Base-by-base conservation (phyloP, 768 basidiomycete species). In the Tulasnella sp. region DNA sequence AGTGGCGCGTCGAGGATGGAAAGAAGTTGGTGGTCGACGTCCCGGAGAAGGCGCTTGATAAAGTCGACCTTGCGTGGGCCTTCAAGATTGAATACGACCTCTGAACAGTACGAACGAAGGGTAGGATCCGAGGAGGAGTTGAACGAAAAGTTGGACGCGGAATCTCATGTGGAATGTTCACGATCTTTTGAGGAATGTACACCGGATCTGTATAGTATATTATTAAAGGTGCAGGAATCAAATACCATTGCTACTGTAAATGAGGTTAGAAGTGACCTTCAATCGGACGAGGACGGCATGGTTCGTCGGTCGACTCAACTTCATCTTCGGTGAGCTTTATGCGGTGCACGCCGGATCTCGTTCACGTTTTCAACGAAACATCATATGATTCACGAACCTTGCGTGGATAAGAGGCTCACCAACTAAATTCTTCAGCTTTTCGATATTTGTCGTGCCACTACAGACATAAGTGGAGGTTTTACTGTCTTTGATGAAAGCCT, bases 391-490 rank as follows among this genome's bases (percentile, higher is more conserved):
- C 9, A 24, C 20, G 50, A 24, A 24, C 50, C 9, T 54, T 4
- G 18, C 2, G 24, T 20, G 2, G 22, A 77, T 40, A 40, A 54
- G 16, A n/a, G 31, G 81, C 85, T 79, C 83, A 88, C 89, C 89
- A 75, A 91, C 86, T 22, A 91, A 83, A 78, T 92, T 90, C 37
- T 87, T 83, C 37, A 92, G 84, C 77, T 91, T 90, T 37, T 89
- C 86, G 6, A 89, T 81, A 42, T 88, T 90, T 1, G 89, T 90
- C 0, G 88, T 87, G 1, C 91, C 92, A 92, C 87, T 82, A 92
- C 90, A 0, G 91, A 91, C n/a, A n/a, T n/a, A n/a, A 50, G 48
- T 50, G 48, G 48, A 50, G 48, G 48, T 50, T 20, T 50, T 50
- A 7, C 7, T 50, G 48, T 14, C 20, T 48, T 3, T 48, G 6